These are phyloP conservation scores for Pythium angustatum DNA, from an alignment of 352 stramenopile genomes.

Conservation along the genomic window DNA sequence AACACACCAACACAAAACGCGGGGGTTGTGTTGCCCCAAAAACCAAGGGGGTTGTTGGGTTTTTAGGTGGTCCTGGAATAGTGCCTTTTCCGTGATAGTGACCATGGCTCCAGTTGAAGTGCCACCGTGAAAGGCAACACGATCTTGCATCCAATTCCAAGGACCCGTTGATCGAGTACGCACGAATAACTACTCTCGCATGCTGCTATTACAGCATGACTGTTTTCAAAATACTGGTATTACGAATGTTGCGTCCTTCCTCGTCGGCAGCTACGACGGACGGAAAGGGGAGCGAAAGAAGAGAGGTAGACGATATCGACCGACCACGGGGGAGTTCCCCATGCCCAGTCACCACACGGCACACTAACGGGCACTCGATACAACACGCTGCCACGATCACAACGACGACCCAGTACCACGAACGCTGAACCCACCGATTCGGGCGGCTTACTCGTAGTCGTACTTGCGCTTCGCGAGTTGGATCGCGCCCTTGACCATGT, in stretches of 20 bases:
- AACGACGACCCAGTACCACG: too few species aligned
- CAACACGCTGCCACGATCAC: neutral
- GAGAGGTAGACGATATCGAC: neutral
- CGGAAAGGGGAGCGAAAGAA: too few species aligned
- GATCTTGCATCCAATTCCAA: neutral
- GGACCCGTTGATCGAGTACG: too few species aligned
- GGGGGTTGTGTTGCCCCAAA: too few species aligned
- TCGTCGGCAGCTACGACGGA: too few species aligned
- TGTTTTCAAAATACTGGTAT: too few species aligned
- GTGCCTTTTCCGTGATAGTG: slow-evolving; percentile 23
- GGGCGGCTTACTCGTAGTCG: slow-evolving; percentile 64
- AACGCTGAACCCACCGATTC: too few species aligned
- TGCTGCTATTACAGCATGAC: neutral
- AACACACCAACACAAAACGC: slow-evolving; percentile 10
- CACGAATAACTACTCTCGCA: neutral
- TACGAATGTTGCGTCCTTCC: too few species aligned
- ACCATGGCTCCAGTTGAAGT: neutral
- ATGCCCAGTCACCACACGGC: neutral
- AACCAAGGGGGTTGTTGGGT: slow-evolving; percentile 7
- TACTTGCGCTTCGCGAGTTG: slow-evolving; percentile 80
- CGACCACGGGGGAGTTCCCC: neutral
- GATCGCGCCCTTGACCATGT: slow-evolving; percentile 89
- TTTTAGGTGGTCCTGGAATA: slow-evolving; percentile 22
- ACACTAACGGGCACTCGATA: neutral
- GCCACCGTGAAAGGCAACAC: neutral